Evolutionary conservation across 1,284 basidiomycete genomes (phyloP), one percentile per base, ranked within the genome.

Genomic region (Ustilago vetiveriae): DNA sequence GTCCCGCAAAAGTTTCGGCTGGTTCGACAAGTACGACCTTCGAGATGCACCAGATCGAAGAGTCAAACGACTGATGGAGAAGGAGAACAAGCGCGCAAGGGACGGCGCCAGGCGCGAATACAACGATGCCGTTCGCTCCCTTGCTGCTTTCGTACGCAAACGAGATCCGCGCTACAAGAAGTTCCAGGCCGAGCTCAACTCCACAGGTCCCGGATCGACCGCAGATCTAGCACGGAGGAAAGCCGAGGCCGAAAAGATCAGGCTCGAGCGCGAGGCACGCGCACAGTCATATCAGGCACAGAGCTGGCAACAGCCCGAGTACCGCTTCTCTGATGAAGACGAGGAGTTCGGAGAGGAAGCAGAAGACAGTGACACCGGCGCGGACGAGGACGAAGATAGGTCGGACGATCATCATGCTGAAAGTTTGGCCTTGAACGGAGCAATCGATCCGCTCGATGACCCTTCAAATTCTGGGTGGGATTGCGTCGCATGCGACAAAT

Each of bases 401-500:
- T 46, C 46, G 17, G 45, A 49, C 5, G 30, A 44, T 7, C n/a
- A n/a, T n/a, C n/a, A n/a, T n/a, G n/a, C n/a, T n/a, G n/a, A n/a
- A n/a, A n/a, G n/a, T n/a, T n/a, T n/a, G n/a, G n/a, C n/a, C n/a
- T n/a, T n/a, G n/a, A n/a, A 10, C 6, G 45, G 44, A 30, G 41
- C 48, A 3, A 17, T 56, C 16, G 47, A 55, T 24, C 37, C 43
- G 1, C 39, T 38, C n/a, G 57, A 58, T 17, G 52, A 58, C 14
- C 38, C 38, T 14, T 40, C 35, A 7, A 68, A 69, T n/a, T 71
- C 74, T 19, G 72, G 69, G 4, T 94, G 92, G 87, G 94, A 97
- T 81, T 99, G 96, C 77, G 90, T 98, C n/a, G 95, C 90, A 3
- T 99, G 96, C 79, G 86, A 88, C 50, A 98, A 97, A 84, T 86